Evolutionary conservation across 176 grass and related monocot genomes (phyloP).

Genomic region (Paspalum vaginatum): DNA sequence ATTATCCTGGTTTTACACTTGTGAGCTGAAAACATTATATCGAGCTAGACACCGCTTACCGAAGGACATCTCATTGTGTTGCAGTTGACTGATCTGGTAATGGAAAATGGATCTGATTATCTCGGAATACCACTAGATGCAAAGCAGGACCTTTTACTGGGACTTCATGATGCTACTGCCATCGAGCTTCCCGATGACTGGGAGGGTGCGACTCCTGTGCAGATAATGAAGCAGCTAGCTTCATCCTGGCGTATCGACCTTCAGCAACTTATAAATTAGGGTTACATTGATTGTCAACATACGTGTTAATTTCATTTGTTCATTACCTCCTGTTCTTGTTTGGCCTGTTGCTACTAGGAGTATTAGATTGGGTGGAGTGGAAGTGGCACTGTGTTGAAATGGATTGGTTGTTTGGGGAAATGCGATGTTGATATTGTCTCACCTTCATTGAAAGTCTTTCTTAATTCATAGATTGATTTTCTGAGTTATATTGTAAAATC

Average conservation of each 20-base stretch:
- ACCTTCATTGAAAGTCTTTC: background rate
- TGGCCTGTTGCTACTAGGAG: conserved; percentile 44
- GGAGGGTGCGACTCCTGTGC: conserved; percentile 76
- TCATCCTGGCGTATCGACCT: conserved; percentile 88
- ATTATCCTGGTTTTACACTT: conserved; percentile 15
- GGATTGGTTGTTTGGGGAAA: conserved; percentile 38
- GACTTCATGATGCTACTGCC: conserved; percentile 64
- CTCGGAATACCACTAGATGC: conserved; percentile 66
- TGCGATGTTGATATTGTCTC: conserved; percentile 51
- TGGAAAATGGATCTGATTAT: conserved; percentile 79
- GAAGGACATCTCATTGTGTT: conserved; percentile 7
- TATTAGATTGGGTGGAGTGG: conserved; percentile 46
- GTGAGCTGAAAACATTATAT: conserved; percentile 28
- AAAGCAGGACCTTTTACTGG: conserved; percentile 76
- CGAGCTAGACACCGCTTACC: conserved; percentile 7
- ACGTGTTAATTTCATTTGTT: conserved; percentile 59
- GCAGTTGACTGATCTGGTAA: conserved; percentile 86
- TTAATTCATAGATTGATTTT: conserved; percentile 28
- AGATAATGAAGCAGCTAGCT: conserved; percentile 95
- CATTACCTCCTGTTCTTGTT: conserved; percentile 37
- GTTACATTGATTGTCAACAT: conserved; percentile 39
- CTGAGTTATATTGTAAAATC: conserved; percentile 4
- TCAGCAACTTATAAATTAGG: conserved; percentile 75
- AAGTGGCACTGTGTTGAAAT: conserved; percentile 38
- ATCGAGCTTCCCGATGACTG: conserved; percentile 79